These are phyloP conservation scores for Geranium brycei DNA, from an alignment of 345 rosid species.

Conservation along the genomic window DNA sequence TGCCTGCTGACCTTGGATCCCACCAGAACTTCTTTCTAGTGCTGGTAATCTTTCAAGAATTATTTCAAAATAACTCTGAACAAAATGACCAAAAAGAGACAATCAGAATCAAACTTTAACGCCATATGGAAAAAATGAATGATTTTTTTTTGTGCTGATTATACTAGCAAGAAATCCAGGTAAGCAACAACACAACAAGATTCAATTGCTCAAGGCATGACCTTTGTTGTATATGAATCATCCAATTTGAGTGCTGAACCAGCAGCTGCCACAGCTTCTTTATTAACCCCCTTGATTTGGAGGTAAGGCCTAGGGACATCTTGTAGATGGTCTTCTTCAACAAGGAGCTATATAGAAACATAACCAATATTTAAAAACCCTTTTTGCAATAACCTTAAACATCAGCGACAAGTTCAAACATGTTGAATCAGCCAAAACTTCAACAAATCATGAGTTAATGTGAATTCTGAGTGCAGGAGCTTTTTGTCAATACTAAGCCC, in stretches of 20 bases:
- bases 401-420: too few relatives aligned
- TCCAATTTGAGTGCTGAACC: slow-evolving; percentile 80
- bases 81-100: not conserved
- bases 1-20: slow-evolving; percentile 70
- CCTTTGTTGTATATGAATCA: slow-evolving; percentile 97
- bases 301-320: slow-evolving; percentile 66
- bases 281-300: slow-evolving; percentile 93
- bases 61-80: slow-evolving; percentile 83
- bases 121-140: not conserved
- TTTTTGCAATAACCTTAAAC: too few relatives aligned
- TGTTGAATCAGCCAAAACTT: too few relatives aligned
- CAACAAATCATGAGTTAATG: not conserved
- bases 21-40: slow-evolving; percentile 55
- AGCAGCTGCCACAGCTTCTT: slow-evolving; percentile 85
- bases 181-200: not conserved
- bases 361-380: slow-evolving; percentile 1
- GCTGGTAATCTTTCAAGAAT: slow-evolving; percentile 70
- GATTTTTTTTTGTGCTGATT: not conserved
- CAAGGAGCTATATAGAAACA: slow-evolving; percentile 44
- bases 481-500: not conserved
- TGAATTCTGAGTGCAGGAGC: not conserved
- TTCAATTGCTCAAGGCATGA: slow-evolving; percentile 14
- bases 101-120: not conserved
- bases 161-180: slow-evolving; percentile 1
- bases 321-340: slow-evolving; percentile 93